A percentile compares a stretch with the other conserved stretches of the same genome.
Evolutionary conservation across 2,329 filamentous ascomycete genomes (phyloP).

Genomic region (Fusarium heterosporum): DNA sequence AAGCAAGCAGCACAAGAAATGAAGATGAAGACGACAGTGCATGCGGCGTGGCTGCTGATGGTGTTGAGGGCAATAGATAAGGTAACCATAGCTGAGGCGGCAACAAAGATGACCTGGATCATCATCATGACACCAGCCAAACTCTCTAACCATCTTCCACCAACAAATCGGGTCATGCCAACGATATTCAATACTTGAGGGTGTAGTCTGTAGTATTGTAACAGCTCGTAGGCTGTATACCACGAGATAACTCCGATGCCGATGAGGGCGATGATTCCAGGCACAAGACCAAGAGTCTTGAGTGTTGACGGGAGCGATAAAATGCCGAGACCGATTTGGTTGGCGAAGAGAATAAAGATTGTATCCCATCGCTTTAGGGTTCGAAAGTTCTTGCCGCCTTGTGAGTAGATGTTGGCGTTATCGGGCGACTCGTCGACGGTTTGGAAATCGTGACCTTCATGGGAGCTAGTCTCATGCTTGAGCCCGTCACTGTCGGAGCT

Average conservation of each 20-base stretch:
- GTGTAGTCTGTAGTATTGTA: conserved; percentile 75
- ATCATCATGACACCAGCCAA: conserved; percentile 36
- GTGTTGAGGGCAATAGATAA: conserved; percentile 38
- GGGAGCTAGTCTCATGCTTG: conserved; percentile 19
- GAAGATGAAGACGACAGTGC: conserved; percentile 34
- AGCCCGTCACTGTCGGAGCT: conserved; percentile 30
- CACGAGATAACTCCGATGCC: conserved; percentile 74
- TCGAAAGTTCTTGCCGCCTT: conserved; percentile 43
- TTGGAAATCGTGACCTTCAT: conserved; percentile 31
- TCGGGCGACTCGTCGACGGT: conserved; percentile 28
- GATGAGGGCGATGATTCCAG: conserved; percentile 74
- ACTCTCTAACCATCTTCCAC: conserved; percentile 28
- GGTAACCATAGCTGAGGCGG: conserved; percentile 35
- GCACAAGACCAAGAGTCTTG: conserved; percentile 72
- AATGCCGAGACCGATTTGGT: conserved; percentile 48
- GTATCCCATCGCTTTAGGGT: conserved; percentile 43
- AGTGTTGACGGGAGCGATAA: conserved; percentile 79
- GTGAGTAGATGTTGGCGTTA: conserved; percentile 37
- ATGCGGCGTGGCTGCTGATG: conserved; percentile 27
- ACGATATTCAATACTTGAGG: conserved; percentile 76
- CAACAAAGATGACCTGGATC: conserved; percentile 38
- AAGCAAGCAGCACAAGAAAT: conserved; percentile 24
- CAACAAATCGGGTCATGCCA: conserved; percentile 70
- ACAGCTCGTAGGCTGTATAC: conserved; percentile 58
- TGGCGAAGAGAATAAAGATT: conserved; percentile 43